phyloP scores from a whole-genome alignment of 257 asterid genomes.

The Jacaranda copaia region DNA sequence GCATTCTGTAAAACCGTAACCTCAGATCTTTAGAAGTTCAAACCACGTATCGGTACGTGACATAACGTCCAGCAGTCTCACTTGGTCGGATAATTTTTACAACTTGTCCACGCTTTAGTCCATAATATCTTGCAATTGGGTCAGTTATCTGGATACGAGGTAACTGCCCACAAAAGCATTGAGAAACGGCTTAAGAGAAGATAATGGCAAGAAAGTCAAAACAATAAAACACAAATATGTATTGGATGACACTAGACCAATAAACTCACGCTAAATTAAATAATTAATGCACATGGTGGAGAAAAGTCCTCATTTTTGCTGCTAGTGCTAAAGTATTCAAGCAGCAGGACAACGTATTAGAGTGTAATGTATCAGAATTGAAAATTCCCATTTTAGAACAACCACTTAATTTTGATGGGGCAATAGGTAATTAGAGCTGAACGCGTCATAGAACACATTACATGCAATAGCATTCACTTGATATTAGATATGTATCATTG shows the following conservation, averaged over 20 bases:
- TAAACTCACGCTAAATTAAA: background rate
- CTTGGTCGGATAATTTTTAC: constrained; percentile 85
- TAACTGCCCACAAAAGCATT: constrained; percentile 54
- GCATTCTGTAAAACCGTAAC: background rate
- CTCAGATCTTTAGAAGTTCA: constrained; percentile 43
- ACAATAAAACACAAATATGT: too few species aligned
- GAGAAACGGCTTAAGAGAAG: constrained; percentile 29
- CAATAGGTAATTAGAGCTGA: background rate
- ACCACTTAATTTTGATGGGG: background rate
- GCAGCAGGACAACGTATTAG: background rate
- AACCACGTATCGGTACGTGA: constrained; percentile 78
- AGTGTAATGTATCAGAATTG: background rate
- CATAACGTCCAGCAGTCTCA: constrained; percentile 89
- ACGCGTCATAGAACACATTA: background rate
- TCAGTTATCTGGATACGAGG: constrained; percentile 83
- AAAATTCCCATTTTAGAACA: background rate
- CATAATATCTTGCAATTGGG: constrained; percentile 82
- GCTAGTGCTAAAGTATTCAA: constrained; percentile 4
- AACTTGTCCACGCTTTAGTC: constrained; percentile 77
- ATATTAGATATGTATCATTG: background rate
- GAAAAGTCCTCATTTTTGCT: background rate
- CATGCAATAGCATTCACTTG: background rate
- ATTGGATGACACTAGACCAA: too few species aligned
- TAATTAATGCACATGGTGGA: too few species aligned
- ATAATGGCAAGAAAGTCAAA: background rate